These are phyloP conservation scores for Cornus kousa DNA, from an alignment of 148 eudicot genomes.

Conservation along the genomic window DNA sequence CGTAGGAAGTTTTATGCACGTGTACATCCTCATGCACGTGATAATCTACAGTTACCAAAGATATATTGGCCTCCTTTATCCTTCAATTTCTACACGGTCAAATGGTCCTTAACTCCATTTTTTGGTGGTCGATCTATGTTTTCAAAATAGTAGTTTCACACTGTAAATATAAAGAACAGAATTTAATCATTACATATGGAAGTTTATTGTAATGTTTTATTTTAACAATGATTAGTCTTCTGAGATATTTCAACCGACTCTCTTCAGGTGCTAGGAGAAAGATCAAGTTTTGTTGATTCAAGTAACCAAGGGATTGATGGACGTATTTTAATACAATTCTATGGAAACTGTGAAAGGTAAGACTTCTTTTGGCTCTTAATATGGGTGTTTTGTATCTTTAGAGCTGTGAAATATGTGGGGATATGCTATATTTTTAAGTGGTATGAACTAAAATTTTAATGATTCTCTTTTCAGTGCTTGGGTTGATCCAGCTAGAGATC, in stretches of 20 bases:
- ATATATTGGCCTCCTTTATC: not conserved
- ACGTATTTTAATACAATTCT: constrained; percentile 12
- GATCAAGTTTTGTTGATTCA: constrained; percentile 1
- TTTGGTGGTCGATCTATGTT: not conserved
- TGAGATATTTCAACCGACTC: not conserved
- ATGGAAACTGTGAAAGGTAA: constrained; percentile 17
- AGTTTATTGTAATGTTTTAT: not conserved
- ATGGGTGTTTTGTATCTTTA: not conserved
- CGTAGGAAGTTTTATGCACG: not conserved
- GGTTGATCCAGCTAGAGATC: constrained; percentile 24
- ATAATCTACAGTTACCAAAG: not conserved
- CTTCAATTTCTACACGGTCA: not conserved
- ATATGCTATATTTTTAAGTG: not conserved
- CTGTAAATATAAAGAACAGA: not conserved
- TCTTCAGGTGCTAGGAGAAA: constrained; percentile 17
- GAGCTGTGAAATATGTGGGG: not conserved
- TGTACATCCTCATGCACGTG: not conserved
- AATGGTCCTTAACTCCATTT: not conserved
- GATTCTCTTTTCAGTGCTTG: constrained; percentile 21
- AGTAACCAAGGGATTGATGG: not conserved
- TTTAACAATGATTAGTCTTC: not conserved
- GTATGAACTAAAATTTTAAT: not conserved
- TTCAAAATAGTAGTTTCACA: not conserved
- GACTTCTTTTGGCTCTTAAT: not conserved
- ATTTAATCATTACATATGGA: not conserved